Base-by-base conservation (phyloP, 257 asterid species). In the Solanum tarijense region DNA sequence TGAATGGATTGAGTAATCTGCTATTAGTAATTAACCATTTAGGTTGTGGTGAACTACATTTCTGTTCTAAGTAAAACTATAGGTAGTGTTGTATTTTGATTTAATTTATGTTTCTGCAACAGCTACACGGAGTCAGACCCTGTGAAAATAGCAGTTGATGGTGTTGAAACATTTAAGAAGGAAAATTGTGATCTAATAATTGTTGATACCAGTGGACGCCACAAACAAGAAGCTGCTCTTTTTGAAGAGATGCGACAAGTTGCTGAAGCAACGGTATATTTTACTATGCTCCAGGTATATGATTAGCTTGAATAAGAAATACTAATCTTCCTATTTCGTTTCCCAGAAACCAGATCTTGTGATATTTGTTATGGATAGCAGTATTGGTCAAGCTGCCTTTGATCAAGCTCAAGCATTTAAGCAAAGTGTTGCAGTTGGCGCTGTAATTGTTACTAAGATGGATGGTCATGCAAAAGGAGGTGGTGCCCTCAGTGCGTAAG, bases 381-480 rank as follows among this genome's bases (percentile, higher is more conserved):
- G 99, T 90, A 97, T 97, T 90, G 99, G 99, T 91, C 99, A 97
- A 93, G 98, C 98, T 86, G 99, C 99, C 86, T 96, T 94, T 88
- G 98, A 95, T 93, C 99, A 97, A 91, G 99, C 99, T 91, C 98
- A 93, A 89, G 99, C 99, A 32, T 97, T 97, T 91, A 97, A 92
- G 91, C 96, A 96, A 93, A 96, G 99, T 93, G 99, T 94, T 88
- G 95, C 98, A 65, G 99, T 97, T 90, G 99, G 99, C 88, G 99
- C 99, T 72, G 99, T 97, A 88, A 97, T 97, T 86, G 85, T 97
- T 83, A 97, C 99, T 38, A 97, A 97, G 92, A 97, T 97, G 99
- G 99, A 96, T 89, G 99, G 99, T 35, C 99, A 97, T 96, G 99
- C 99, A 20, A 97, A 96, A 94, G 99, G 99, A 79, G 99, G 99